Evolutionary conservation across 2,329 filamentous ascomycete species (phyloP), one percentile per base, ranked within the genome.

Genomic region (Verticillium zaregamsianum): DNA sequence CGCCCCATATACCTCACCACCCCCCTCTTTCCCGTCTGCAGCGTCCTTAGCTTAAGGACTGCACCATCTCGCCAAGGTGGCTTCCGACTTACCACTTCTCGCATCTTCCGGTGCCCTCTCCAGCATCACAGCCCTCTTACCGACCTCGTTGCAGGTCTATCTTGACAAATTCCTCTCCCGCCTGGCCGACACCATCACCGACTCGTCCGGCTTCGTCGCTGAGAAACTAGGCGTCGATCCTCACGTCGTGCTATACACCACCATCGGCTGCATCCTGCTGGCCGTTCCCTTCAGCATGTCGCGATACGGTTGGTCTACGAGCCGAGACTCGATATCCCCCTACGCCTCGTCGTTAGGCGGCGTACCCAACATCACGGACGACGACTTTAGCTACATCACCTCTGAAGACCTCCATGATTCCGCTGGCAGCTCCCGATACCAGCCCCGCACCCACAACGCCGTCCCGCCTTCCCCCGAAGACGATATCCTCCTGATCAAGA

Each of bases 361-460:
- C 52, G 75, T 82, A 11, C 84, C 87, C 35, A 82, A 87, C 66
- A 87, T 93, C 63, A 90, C 86, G 68, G 89, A 92, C 67, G 85
- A 89, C 37, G 90, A 93, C 77, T 94, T 88, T 74, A 89, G 86
- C 72, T 93, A 94, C 78, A 93, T 93, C 71, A 92, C 90, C n/a
- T 87, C 88, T 32, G 86, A 91, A 69, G 90, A 93, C 69, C 74
- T 93, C 45, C 81, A 85, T 63, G 74, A 78, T 39, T 73, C 74
- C 31, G 74, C 71, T 63, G 67, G 72, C 66, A 73, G 73, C 70
- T 71, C 70, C 64, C 72, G 69, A 74, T 80, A 82, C 64, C 77
- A 80, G 62, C 74, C 78, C 32, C 73, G 74, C 58, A 69, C 73
- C 52, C 72, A 70, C 57, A 72, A 76, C 32, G 68, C 72, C 8